A percentile compares a stretch with the other conserved stretches of the same genome.
These are phyloP conservation scores for Mycena olivaceomarginata DNA, from an alignment of 768 basidiomycete species.

Conservation along the genomic window DNA sequence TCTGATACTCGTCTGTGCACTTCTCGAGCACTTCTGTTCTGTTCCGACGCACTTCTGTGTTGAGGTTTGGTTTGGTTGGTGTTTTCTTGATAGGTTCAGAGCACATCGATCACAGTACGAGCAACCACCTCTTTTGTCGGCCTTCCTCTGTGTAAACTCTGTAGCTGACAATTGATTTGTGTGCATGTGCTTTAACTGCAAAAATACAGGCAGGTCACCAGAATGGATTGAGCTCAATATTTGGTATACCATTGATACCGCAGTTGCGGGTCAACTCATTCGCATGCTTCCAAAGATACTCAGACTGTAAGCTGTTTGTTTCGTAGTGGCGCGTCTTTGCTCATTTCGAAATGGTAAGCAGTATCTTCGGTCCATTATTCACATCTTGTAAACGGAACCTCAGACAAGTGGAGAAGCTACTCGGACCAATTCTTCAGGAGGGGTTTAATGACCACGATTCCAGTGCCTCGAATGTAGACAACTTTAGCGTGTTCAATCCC, in stretches of 20 bases:
- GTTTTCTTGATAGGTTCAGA: too few relatives aligned
- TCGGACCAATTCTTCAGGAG: not conserved
- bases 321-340: not conserved
- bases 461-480: not conserved
- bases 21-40: too few relatives aligned
- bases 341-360: not conserved
- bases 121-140: conserved; percentile 2
- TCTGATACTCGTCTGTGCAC: too few relatives aligned
- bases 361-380: not conserved
- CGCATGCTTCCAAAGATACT: not conserved
- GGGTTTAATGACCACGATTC: not conserved
- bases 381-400: not conserved
- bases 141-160: not conserved
- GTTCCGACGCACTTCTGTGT: too few relatives aligned
- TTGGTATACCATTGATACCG: not conserved
- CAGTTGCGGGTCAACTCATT: not conserved
- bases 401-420: not conserved
- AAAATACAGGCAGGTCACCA: not conserved
- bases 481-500: not conserved
- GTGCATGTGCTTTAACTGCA: not conserved
- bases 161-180: not conserved
- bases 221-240: not conserved
- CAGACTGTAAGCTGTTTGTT: not conserved
- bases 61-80: too few relatives aligned
- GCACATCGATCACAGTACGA: too few relatives aligned